Conservation (phyloP, 495 filamentous ascomycete genomes). For the Tetracladium setigerum region DNA sequence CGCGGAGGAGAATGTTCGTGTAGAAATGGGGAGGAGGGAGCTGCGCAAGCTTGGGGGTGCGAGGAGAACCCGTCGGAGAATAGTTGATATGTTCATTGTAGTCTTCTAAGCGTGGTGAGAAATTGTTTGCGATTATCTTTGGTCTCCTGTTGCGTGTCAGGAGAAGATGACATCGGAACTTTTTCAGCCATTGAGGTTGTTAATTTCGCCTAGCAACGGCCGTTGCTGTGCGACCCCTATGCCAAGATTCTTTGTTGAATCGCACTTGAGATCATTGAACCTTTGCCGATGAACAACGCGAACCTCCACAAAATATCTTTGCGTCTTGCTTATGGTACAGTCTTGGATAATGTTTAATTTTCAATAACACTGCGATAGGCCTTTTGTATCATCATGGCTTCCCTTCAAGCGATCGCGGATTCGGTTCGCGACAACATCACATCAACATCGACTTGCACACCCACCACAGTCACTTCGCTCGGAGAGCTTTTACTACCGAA, state of each 20-base stretch:
- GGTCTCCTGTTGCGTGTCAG: background rate
- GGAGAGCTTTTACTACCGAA: constrained; percentile 39
- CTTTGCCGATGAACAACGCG: background rate
- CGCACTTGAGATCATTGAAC: background rate
- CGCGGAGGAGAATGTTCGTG: background rate
- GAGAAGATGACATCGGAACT: no score
- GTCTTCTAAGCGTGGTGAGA: no score
- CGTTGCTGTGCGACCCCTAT: background rate
- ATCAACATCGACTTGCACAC: constrained; percentile 45
- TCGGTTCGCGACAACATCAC: constrained; percentile 42
- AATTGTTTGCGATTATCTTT: background rate
- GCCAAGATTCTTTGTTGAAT: no score
- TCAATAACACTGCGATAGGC: constrained; percentile 10
- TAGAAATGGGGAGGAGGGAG: constrained; percentile 1
- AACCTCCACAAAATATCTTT: constrained; percentile 3
- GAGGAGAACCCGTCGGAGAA: constrained; percentile 13
- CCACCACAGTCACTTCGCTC: constrained; percentile 37
- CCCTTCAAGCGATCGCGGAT: constrained; percentile 33
- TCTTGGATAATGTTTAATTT: constrained; percentile 22
- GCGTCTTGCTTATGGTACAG: constrained; percentile 1
- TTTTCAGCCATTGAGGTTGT: no score
- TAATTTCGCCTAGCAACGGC: no score
- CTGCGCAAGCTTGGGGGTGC: constrained; percentile 14
- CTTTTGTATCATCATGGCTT: constrained; percentile 33
- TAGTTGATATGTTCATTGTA: constrained; percentile 10